Conservation (phyloP, 768 basidiomycete species). For the Suillus paluster region DNA sequence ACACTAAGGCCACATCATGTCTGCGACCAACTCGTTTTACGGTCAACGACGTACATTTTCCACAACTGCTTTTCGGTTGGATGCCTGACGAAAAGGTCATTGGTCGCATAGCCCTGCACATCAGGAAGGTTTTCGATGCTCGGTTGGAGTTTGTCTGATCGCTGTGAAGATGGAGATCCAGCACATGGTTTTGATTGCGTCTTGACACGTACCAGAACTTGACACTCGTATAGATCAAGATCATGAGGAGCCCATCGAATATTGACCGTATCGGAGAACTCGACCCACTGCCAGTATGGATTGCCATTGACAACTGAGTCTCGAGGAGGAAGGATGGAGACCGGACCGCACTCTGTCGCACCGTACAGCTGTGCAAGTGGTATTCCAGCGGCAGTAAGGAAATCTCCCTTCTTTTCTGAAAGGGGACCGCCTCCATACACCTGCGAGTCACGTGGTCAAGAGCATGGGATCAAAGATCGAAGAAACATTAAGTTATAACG, state of each 20-base stretch:
- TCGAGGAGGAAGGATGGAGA: conserved; percentile 20
- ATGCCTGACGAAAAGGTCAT: conserved; percentile 46
- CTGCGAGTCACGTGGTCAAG: conserved; percentile 18
- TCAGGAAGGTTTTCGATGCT: conserved; percentile 36
- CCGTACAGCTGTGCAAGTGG: conserved; percentile 37
- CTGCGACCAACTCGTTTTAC: background rate
- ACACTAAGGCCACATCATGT: conserved; percentile 25
- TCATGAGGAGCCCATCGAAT: conserved; percentile 30
- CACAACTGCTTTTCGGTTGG: conserved; percentile 43
- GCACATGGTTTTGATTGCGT: background rate
- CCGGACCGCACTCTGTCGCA: conserved; percentile 39
- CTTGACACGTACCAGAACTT: conserved; percentile 30
- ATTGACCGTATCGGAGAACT: conserved; percentile 7
- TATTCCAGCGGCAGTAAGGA: conserved; percentile 34
- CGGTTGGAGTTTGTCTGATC: background rate
- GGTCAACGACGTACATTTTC: conserved; percentile 37
- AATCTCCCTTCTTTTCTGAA: conserved; percentile 35
- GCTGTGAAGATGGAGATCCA: background rate
- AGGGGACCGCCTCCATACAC: conserved; percentile 39
- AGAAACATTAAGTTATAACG: background rate
- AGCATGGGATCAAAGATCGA: background rate
- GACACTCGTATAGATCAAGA: conserved; percentile 39
- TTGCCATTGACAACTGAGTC: conserved; percentile 26
- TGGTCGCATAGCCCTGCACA: conserved; percentile 43
- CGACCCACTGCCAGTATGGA: conserved; percentile 12